A percentile compares a stretch with the other conserved stretches of the same genome.
Evolutionary conservation across 2,329 filamentous ascomycete species (phyloP).

Genomic region (Dactylellina leptospora): DNA sequence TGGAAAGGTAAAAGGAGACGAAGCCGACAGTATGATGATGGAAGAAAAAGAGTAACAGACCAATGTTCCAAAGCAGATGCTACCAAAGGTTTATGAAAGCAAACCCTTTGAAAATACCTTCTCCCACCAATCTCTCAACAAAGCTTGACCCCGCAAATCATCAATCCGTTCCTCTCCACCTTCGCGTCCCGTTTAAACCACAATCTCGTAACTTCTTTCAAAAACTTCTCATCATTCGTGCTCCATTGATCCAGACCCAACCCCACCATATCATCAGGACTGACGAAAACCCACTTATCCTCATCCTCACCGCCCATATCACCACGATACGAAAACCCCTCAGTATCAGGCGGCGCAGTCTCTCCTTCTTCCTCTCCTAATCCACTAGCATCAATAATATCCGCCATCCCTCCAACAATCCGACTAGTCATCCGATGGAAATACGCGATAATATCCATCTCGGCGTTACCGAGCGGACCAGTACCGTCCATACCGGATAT

Average conservation of each 20-base stretch:
- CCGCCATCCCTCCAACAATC: slow-evolving; percentile 70
- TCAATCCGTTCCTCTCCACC: slow-evolving; percentile 64
- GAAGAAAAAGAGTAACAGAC: slow-evolving; percentile 7
- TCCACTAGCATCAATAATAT: slow-evolving; percentile 66
- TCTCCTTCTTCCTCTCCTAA: slow-evolving; percentile 59
- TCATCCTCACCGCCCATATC: slow-evolving; percentile 31
- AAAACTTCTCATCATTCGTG: slow-evolving; percentile 73
- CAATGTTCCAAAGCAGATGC: slow-evolving; percentile 11
- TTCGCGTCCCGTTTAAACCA: slow-evolving; percentile 74
- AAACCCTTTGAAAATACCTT: not conserved
- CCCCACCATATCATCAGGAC: slow-evolving; percentile 71
- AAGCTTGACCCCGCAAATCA: slow-evolving; percentile 49
- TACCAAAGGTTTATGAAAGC: not conserved
- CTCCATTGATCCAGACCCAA: slow-evolving; percentile 86
- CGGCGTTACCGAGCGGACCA: slow-evolving; percentile 64
- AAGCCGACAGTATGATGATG: no score
- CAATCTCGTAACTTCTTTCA: slow-evolving; percentile 68
- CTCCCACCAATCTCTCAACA: slow-evolving; percentile 16
- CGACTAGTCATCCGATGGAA: slow-evolving; percentile 79
- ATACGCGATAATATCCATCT: slow-evolving; percentile 79
- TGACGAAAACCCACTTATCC: slow-evolving; percentile 65
- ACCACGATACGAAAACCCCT: slow-evolving; percentile 50
- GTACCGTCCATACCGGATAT: slow-evolving; percentile 50
- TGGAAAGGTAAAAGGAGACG: no score
- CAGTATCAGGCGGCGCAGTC: slow-evolving; percentile 33